Percentiles rank a stretch among this genome's conserved stretches.
Conservation (phyloP, 805 yeast species). For the Ogataea methylovora region DNA sequence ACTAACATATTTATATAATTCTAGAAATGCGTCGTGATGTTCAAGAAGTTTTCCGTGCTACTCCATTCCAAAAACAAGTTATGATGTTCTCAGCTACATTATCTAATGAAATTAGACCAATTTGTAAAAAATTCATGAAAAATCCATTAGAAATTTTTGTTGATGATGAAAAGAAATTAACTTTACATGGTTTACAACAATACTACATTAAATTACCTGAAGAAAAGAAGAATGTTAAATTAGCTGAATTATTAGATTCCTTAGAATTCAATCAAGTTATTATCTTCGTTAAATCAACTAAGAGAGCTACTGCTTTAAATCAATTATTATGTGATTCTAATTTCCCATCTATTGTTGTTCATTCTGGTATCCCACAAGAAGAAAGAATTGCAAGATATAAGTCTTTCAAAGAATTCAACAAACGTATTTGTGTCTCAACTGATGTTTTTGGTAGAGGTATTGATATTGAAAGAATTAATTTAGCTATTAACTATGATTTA, state of each 20-base stretch:
- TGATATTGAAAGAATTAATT: constrained; percentile 96
- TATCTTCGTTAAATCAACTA: constrained; percentile 86
- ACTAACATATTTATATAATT: constrained; percentile 16
- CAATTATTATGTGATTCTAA: constrained; percentile 82
- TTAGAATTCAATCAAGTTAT: constrained; percentile 97
- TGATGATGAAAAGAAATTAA: constrained; percentile 95
- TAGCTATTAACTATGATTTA: constrained; percentile 96
- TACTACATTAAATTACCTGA: constrained; percentile 86
- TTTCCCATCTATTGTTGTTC: constrained; percentile 97
- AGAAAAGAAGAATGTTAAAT: constrained; percentile 86
- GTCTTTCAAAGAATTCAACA: constrained; percentile 94
- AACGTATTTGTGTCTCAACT: constrained; percentile 97
- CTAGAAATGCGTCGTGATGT: constrained; percentile 96
- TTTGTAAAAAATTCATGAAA: constrained; percentile 97
- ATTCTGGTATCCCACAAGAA: constrained; percentile 92
- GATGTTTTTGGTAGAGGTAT: constrained; percentile 99
- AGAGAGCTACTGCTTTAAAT: constrained; percentile 89
- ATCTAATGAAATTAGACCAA: constrained; percentile 89
- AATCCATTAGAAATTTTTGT: constrained; percentile 95
- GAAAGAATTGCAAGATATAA: constrained; percentile 97
- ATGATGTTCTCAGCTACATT: constrained; percentile 99
- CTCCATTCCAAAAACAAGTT: constrained; percentile 98
- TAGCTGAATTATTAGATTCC: constrained; percentile 86
- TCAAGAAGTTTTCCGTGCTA: constrained; percentile 94
- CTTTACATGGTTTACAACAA: constrained; percentile 97